A percentile compares a stretch with the other conserved stretches of the same genome.
Evolutionary conservation across 139 green algal species (phyloP).

Genomic region (Ettlia oleoabundans): DNA sequence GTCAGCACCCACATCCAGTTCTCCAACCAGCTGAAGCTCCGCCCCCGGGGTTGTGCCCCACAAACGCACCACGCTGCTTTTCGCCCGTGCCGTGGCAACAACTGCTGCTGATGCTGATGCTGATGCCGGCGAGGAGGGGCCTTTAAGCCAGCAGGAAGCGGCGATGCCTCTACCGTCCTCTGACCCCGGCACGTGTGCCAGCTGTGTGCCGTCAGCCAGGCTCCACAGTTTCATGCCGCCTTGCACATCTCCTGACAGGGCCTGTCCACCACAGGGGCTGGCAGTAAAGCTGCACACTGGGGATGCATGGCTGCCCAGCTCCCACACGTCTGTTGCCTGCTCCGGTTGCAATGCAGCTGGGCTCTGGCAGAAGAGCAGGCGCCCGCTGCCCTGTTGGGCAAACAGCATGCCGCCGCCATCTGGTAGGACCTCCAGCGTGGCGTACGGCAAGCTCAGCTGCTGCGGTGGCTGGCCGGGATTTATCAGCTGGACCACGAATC

Average conservation of each 20-base stretch:
- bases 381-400: constrained; percentile 10
- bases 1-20: neutral
- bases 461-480: neutral
- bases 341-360: neutral
- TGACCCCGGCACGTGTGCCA: neutral
- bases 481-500: neutral
- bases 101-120: neutral
- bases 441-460: neutral
- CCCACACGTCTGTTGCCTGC: neutral
- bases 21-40: neutral
- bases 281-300: neutral
- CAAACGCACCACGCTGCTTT: neutral
- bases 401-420: constrained; percentile 4
- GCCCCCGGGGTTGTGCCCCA: neutral
- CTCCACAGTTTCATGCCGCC: constrained; percentile 5
- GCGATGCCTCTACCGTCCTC: neutral
- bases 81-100: neutral
- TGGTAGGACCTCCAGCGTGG: neutral
- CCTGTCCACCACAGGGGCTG: constrained; percentile 8
- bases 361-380: constrained; percentile 24
- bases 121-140: too few species aligned
- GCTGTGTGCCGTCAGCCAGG: neutral
- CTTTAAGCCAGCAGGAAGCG: neutral
- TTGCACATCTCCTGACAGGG: neutral
- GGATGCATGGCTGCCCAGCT: neutral